Percentiles rank a stretch among this genome's conserved stretches.
Evolutionary conservation across 306 rosid genomes (phyloP).

Genomic region (Arachis hypogaea): DNA sequence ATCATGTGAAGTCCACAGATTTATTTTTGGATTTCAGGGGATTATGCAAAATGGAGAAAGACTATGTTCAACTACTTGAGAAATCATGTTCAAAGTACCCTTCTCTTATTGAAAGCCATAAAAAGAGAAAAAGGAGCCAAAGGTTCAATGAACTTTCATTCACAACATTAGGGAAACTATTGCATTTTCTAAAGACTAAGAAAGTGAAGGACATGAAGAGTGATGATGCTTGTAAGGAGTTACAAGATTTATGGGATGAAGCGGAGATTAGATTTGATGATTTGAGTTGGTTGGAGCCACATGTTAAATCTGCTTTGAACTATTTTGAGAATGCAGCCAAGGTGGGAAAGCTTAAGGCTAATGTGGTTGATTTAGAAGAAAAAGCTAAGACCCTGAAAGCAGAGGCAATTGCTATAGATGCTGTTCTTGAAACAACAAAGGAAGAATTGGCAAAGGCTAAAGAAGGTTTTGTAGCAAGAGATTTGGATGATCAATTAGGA

Average conservation of each 20-base stretch:
- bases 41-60: not conserved
- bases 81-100: no score
- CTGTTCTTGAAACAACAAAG: constrained; percentile 10
- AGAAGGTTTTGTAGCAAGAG: constrained; percentile 5
- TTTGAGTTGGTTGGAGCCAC: constrained; percentile 28
- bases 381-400: not conserved
- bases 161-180: constrained; percentile 25
- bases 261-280: not conserved
- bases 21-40: not conserved
- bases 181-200: constrained; percentile 28
- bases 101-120: no score
- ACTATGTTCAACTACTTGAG: no score
- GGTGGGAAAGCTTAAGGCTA: constrained; percentile 4
- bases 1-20: no score
- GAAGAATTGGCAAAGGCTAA: constrained; percentile 21
- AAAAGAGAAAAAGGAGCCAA: no score
- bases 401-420: not conserved
- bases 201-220: constrained; percentile 28
- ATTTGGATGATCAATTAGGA: constrained; percentile 13
- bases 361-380: not conserved
- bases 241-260: constrained; percentile 35
- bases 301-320: constrained; percentile 23
- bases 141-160: not conserved
- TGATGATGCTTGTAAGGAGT: not conserved
- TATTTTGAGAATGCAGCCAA: constrained; percentile 3